Percentiles rank a stretch among this genome's conserved stretches.
These are phyloP conservation scores for Speleostelium caveatum DNA, from an alignment of 78 protist species.

Conservation along the genomic window DNA sequence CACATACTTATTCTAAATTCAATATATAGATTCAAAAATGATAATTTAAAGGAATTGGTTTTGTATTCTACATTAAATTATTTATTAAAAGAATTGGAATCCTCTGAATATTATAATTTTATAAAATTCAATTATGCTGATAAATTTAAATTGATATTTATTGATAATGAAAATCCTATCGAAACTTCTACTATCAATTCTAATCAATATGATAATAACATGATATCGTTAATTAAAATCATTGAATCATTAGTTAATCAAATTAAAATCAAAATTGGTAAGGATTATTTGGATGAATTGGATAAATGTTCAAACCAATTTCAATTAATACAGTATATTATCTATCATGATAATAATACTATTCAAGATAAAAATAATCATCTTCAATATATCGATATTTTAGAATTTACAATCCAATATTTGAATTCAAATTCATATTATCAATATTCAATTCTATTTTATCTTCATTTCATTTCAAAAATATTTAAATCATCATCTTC, in stretches of 20 bases:
- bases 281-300: background rate
- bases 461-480: background rate
- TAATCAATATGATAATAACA: background rate
- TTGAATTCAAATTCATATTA: constrained; percentile 1
- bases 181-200: too few species aligned
- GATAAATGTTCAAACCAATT: background rate
- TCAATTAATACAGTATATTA: background rate
- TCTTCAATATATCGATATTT: background rate
- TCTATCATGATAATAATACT: background rate
- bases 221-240: background rate
- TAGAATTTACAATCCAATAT: constrained; percentile 3
- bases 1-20: background rate
- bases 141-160: background rate
- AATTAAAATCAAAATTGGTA: background rate
- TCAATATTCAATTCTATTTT: constrained; percentile 7
- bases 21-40: constrained; percentile 6
- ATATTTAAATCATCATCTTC: background rate
- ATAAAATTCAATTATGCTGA: background rate
- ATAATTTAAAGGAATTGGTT: constrained; percentile 1
- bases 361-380: background rate
- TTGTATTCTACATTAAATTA: background rate
- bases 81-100: background rate
- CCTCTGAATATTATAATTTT: background rate
- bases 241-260: background rate
- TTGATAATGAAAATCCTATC: background rate